A percentile compares a stretch with the other conserved stretches of the same genome.
Conservation (phyloP, 306 rosid species). For the Citrullus mucosospermus region DNA sequence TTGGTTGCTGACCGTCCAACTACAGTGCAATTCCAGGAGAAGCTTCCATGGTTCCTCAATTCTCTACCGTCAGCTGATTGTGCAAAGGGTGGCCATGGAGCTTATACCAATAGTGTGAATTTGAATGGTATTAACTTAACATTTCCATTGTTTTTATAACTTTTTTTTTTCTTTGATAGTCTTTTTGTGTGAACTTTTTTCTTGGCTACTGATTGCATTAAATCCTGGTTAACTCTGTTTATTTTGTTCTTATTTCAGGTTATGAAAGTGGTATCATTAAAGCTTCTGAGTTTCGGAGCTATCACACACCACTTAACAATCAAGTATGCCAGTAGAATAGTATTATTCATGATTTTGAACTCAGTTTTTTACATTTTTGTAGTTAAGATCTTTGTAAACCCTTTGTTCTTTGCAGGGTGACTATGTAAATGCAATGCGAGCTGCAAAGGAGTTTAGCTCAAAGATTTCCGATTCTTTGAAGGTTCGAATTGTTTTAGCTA, state of each 20-base stretch:
- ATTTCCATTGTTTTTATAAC: not conserved
- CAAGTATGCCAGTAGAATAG: constrained; percentile 44
- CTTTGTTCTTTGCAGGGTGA: constrained; percentile 49
- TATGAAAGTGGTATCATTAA: constrained; percentile 55
- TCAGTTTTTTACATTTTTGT: not conserved
- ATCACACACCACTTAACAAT: constrained; percentile 81
- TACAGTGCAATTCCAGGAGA: constrained; percentile 76
- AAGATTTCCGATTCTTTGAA: constrained; percentile 58
- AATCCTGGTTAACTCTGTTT: not conserved
- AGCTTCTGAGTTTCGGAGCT: constrained; percentile 95
- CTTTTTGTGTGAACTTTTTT: not conserved
- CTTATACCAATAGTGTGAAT: constrained; percentile 92
- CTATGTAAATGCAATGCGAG: constrained; percentile 69
- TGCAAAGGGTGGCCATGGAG: constrained; percentile 99
- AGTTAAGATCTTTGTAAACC: not conserved
- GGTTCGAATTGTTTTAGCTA: constrained; percentile 29
- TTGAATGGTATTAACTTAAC: constrained; percentile 47
- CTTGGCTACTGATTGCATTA: not conserved
- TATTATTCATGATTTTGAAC: not conserved
- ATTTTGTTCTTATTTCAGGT: constrained; percentile 38
- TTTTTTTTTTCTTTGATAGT: not conserved
- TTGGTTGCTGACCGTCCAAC: constrained; percentile 85
- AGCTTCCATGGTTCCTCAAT: constrained; percentile 98
- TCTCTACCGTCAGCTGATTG: constrained; percentile 97
- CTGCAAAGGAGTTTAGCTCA: constrained; percentile 77